Evolutionary conservation across 1,139 yeast species (phyloP), one percentile per base, ranked within the genome.

Genomic region (Blastobotrys serpentis): DNA sequence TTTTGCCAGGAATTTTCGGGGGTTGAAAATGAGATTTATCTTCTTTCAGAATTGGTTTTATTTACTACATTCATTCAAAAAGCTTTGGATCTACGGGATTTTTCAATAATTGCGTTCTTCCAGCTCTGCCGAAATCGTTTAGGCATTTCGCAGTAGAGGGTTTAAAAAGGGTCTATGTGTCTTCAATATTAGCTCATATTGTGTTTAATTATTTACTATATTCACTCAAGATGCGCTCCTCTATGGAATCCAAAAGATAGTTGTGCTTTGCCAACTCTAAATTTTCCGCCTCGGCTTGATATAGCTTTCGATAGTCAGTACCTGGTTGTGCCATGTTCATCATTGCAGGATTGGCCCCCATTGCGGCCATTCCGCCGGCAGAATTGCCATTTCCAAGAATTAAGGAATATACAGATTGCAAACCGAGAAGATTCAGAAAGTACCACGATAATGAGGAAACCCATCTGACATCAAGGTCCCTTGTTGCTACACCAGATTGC

Each of bases 361-460:
- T 56, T 32, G 63, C 56, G 18, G 65, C 63, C 48, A 73, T 59
- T 34, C 69, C 71, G 21, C 70, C 72, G 4, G 70, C 75, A 44
- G 69, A 62, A 44, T 74, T 69, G 19, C 66, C 68, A 54, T 78
- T 84, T 2, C 83, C 84, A 63, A 87, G 76, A 16, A 90, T 59
- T 49, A 90, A 74, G 22, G 87, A 78, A 65, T 84, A 86, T 1
- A 92, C 82, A 0, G 96, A 87, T 56, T 82, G 79, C 53, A 92
- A 76, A 32, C 98, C 98, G 50, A 90, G 70, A 56, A 89, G 78
- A 52, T 89, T 87, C 49, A 92, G 86, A 66, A 92, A 88, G 66
- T 92, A 92, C 98, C 98, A 92, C n/a, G 97, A 89, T 25, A 94
- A 83, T 2, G 96, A 83, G 34, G 95, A 84, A n/a, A 92, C 98